These are phyloP conservation scores for Coemansia sp. DNA, from an alignment of 192 early-diverging fungal genomes.

Conservation along the genomic window DNA sequence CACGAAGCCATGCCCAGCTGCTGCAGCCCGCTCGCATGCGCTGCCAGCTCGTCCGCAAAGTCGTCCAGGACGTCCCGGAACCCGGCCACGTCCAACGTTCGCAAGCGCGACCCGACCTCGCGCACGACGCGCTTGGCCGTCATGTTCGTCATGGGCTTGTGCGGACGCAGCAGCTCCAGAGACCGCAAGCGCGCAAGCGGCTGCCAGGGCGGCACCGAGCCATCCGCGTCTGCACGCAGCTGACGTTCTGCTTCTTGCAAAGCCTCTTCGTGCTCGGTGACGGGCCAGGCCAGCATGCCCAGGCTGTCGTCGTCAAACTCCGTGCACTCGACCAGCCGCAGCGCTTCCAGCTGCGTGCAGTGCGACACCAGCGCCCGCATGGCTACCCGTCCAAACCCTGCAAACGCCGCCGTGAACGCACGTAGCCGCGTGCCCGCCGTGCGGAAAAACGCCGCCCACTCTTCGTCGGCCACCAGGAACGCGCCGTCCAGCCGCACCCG, in stretches of 20 bases:
- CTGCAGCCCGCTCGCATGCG: conserved; percentile 13
- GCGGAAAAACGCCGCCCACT: conserved; percentile 63
- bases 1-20: conserved; percentile 41
- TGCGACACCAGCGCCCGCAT: conserved; percentile 56
- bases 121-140: conserved; percentile 29
- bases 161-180: conserved; percentile 26
- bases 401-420: conserved; percentile 59
- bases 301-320: conserved; percentile 55
- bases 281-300: conserved; percentile 34
- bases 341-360: conserved; percentile 59
- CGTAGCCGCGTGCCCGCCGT: conserved; percentile 54
- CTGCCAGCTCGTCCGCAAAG: conserved; percentile 22
- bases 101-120: conserved; percentile 29
- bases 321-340: conserved; percentile 64
- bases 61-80: conserved; percentile 41
- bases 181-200: conserved; percentile 15
- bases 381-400: conserved; percentile 55
- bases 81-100: conserved; percentile 28
- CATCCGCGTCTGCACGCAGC: conserved; percentile 1
- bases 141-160: conserved; percentile 25
- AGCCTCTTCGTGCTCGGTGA: conserved; percentile 36
- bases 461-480: conserved; percentile 60
- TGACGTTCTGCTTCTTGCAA: conserved; percentile 35
- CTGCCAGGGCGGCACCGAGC: conserved; percentile 25
- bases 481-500: conserved; percentile 67